These are phyloP conservation scores for Rosa lucieae DNA, from an alignment of 306 rosid species.

Conservation along the genomic window DNA sequence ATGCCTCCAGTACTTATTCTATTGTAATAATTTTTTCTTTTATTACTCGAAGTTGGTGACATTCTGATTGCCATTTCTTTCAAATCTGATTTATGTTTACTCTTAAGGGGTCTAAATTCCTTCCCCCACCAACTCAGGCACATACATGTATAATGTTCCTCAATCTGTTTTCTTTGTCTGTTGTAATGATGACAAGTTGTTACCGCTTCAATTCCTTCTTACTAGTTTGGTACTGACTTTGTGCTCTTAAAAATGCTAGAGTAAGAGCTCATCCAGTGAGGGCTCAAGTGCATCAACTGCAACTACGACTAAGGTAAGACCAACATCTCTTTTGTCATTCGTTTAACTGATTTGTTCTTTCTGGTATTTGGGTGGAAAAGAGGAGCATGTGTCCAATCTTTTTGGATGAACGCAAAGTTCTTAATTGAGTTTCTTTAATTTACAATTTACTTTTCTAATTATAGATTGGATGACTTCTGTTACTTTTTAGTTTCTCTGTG, in stretches of 20 bases:
- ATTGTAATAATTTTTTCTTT: too few relatives aligned
- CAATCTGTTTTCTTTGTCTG: background rate
- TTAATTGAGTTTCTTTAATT: background rate
- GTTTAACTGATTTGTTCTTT: background rate
- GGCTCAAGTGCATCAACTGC: conserved; percentile 61
- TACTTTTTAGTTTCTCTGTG: background rate
- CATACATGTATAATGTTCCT: background rate
- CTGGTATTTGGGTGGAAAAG: background rate
- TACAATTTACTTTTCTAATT: background rate
- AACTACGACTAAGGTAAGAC: conserved; percentile 51
- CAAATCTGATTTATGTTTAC: background rate
- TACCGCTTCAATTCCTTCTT: background rate
- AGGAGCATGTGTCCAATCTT: background rate
- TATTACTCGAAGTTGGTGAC: background rate
- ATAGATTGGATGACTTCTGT: background rate
- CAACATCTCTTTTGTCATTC: conserved; percentile 15
- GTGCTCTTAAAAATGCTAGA: conserved; percentile 32
- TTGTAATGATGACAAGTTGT: background rate
- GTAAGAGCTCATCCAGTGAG: conserved; percentile 57
- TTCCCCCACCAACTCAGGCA: background rate
- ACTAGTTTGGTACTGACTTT: background rate
- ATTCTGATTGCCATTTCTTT: background rate
- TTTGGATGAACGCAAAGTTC: background rate
- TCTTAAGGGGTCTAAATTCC: background rate
- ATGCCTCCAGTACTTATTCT: background rate